Base-by-base conservation (phyloP, 306 rosid species). In the Aeschynomene evenia region DNA sequence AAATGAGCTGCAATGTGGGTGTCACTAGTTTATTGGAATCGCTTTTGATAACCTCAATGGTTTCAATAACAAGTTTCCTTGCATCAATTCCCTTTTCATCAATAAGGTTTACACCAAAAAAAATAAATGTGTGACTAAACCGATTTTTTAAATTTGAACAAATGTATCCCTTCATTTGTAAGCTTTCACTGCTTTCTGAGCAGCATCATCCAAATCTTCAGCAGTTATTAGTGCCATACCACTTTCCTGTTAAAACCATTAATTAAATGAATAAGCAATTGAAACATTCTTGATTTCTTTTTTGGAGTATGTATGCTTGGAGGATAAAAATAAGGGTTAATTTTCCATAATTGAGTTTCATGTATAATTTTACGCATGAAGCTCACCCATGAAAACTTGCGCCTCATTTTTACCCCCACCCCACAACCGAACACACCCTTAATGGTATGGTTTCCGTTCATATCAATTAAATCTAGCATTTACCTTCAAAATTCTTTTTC, bases 171-270 rank as follows among this genome's bases (percentile, higher is more conserved):
- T 62, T 88, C 88, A 90, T 37, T 79, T 85, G 75, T 85, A 85
- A 70, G 87, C 72, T 74, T 91, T 83, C 48, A 91, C 97, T 43
- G 96, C 99, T 84, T 91, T 95, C 42, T 82, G 95, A 6, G 99
- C 99, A 18, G 99, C 99, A 80, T 91, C 99, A 52, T 91, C 99
- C 79, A 95, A 83, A 84, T 95, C 99, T 71, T 95, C 97, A 26
- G 97, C 99, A 9, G 99, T 85, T 74, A 91, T 91, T 64, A 95
- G 83, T 28, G 88, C 9, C 97, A 95, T 40, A 4, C 96, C 92
- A 81, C 97, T 91, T 83, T 95, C 99, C 99, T 94, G 95, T 85
- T 66, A 33, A 71, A 48, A 48, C 58, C 77, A 83, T 66, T 20
- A 50, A 76, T 16, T 24, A 3, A 53, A 64, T 53, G n/a, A 56